Percentiles rank a stretch among this genome's conserved stretches.
phyloP scores from a whole-genome alignment of 805 yeast genomes.

The Candida awuae region DNA sequence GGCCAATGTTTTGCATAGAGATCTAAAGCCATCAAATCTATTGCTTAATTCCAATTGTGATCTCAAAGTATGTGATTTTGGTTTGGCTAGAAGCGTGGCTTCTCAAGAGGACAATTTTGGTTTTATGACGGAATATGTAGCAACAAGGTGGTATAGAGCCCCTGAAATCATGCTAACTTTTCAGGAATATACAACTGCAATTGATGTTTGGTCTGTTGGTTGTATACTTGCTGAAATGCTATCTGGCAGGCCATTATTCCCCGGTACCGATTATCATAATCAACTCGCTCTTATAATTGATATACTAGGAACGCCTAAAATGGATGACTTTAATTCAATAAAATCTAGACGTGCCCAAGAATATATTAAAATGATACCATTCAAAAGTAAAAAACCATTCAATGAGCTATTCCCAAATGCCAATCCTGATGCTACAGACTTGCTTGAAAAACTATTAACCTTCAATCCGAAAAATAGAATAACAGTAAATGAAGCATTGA shows the following conservation, averaged over 20 bases:
- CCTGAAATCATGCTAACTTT: conserved; percentile 96
- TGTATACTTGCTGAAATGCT: conserved; percentile 90
- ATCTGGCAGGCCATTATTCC: conserved; percentile 79
- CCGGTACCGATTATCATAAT: conserved; percentile 90
- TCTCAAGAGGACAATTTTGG: conserved; percentile 60
- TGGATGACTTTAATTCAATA: conserved; percentile 67
- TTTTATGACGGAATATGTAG: conserved; percentile 94
- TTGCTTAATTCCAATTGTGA: conserved; percentile 89
- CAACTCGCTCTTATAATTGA: conserved; percentile 81
- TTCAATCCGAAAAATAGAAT: conserved; percentile 81
- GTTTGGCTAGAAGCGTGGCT: conserved; percentile 68
- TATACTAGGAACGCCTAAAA: conserved; percentile 79
- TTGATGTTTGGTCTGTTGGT: conserved; percentile 96
- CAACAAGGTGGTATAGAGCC: conserved; percentile 96
- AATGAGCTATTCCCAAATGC: conserved; percentile 41
- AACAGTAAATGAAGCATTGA: conserved; percentile 74
- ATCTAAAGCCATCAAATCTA: conserved; percentile 82
- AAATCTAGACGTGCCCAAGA: conserved; percentile 82
- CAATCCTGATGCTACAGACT: conserved; percentile 61
- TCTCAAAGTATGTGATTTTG: conserved; percentile 89
- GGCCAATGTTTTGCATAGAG: conserved; percentile 92
- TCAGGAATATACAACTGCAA: conserved; percentile 88
- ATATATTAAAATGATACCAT: conserved; percentile 74
- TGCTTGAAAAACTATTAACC: conserved; percentile 59
- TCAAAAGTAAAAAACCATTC: conserved; percentile 54